These are phyloP conservation scores for Buddleja alternifolia DNA, from an alignment of 257 asterid species.

Conservation along the genomic window DNA sequence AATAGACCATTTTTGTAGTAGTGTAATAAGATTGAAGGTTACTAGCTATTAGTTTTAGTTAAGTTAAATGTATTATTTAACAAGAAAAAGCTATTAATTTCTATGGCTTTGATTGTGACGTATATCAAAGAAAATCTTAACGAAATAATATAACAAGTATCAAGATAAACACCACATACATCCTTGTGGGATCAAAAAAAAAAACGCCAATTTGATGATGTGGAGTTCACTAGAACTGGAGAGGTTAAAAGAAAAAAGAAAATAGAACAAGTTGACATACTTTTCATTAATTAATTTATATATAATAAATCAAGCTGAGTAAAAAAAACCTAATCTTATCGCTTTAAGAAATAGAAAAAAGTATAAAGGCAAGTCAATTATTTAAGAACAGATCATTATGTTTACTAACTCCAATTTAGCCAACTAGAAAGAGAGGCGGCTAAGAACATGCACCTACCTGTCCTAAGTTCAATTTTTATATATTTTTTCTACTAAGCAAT, in stretches of 20 bases:
- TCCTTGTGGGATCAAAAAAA: background rate
- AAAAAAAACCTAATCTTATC: background rate
- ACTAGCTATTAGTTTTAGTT: too few species aligned
- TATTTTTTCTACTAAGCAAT: too few species aligned
- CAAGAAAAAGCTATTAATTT: too few species aligned
- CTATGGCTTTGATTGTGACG: too few species aligned
- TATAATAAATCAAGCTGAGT: too few species aligned
- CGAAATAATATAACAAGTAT: background rate
- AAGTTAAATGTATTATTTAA: too few species aligned
- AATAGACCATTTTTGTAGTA: too few species aligned
- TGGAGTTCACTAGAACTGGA: background rate
- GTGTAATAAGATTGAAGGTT: too few species aligned
- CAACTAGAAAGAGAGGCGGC: background rate
- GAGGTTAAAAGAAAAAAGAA: background rate
- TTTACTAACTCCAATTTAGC: background rate
- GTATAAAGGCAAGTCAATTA: background rate
- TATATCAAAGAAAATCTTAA: too few species aligned
- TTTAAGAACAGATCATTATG: background rate
- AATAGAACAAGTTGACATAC: background rate
- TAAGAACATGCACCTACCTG: background rate
- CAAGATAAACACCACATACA: background rate
- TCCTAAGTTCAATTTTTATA: background rate
- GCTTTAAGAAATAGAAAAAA: background rate
- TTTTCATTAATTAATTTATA: background rate
- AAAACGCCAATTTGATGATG: background rate